Conservation (phyloP, 1,284 basidiomycete genomes). For the Ganoderma resinaceum region DNA sequence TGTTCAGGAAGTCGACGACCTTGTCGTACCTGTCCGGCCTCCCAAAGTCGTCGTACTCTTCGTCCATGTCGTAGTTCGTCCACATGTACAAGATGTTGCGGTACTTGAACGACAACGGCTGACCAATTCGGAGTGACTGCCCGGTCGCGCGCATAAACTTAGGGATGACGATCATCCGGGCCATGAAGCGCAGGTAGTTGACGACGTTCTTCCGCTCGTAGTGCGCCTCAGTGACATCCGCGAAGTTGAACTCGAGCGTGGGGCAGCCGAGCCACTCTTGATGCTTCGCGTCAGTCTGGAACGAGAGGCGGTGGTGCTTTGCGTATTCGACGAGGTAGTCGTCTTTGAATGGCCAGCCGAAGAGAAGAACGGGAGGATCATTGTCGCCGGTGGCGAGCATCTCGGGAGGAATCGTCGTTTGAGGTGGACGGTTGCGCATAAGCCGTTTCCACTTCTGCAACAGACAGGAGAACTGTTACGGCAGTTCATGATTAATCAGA, state of each 20-base stretch:
- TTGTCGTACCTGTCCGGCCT: not conserved
- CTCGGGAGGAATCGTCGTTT: not conserved
- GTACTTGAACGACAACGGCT: conserved; percentile 7
- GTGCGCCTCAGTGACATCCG: conserved; percentile 5
- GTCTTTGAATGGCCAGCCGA: conserved; percentile 6
- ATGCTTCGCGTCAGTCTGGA: not conserved
- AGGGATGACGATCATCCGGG: not conserved
- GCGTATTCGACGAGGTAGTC: conserved; percentile 10
- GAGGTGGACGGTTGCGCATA: not conserved
- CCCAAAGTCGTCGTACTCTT: not conserved
- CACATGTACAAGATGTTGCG: conserved; percentile 10
- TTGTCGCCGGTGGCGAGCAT: not conserved
- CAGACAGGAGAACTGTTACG: not conserved
- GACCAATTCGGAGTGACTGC: not conserved
- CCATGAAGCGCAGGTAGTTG: not conserved
- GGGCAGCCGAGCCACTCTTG: not conserved
- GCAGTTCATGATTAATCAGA: not conserved
- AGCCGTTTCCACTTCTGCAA: conserved; percentile 11
- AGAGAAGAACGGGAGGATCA: not conserved
- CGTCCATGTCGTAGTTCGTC: conserved; percentile 9
- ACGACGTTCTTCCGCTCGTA: not conserved
- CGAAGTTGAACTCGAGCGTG: conserved; percentile 10
- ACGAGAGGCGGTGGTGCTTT: not conserved
- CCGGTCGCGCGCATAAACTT: not conserved
- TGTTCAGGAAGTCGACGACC: not conserved